Percentiles rank a stretch among this genome's conserved stretches.
These are phyloP conservation scores for Fomes fomentarius DNA, from an alignment of 1,284 basidiomycete genomes.

Conservation along the genomic window DNA sequence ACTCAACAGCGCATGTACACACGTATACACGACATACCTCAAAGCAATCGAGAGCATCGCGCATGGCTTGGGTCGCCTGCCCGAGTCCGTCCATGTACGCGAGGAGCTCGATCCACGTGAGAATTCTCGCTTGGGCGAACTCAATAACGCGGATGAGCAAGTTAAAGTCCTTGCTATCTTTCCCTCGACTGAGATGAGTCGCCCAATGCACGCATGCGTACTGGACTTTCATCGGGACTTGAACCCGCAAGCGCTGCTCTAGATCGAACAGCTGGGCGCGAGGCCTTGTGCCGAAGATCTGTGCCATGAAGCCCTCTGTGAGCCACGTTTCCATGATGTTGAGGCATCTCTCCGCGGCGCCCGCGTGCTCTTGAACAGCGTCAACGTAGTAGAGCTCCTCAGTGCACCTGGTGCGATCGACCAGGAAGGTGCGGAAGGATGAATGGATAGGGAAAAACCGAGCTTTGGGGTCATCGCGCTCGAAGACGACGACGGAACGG, in stretches of 20 bases:
- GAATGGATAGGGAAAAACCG: not conserved
- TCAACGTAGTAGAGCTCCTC: not conserved
- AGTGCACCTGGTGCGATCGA: not conserved
- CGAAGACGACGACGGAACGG: not conserved
- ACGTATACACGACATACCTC: not conserved
- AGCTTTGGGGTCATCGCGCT: not conserved
- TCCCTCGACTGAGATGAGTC: slow-evolving; percentile 1
- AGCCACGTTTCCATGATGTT: not conserved
- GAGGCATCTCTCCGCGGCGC: not conserved
- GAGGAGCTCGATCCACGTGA: not conserved
- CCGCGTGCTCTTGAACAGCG: not conserved
- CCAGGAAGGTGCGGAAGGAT: not conserved
- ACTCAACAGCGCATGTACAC: not conserved
- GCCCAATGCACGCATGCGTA: slow-evolving; percentile 20
- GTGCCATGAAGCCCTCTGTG: not conserved
- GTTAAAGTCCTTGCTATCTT: not conserved
- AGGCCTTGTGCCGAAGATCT: not conserved
- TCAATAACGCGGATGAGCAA: not conserved
- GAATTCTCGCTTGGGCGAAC: not conserved
- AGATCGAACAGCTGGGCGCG: not conserved
- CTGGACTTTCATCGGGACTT: slow-evolving; percentile 11
- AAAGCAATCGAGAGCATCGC: too few species aligned
- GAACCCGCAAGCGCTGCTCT: not conserved
- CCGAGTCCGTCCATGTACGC: not conserved
- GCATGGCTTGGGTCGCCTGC: not conserved